Percentiles rank a stretch among this genome's conserved stretches.
These are phyloP conservation scores for Candida pini DNA, from an alignment of 805 yeast species.

Conservation along the genomic window DNA sequence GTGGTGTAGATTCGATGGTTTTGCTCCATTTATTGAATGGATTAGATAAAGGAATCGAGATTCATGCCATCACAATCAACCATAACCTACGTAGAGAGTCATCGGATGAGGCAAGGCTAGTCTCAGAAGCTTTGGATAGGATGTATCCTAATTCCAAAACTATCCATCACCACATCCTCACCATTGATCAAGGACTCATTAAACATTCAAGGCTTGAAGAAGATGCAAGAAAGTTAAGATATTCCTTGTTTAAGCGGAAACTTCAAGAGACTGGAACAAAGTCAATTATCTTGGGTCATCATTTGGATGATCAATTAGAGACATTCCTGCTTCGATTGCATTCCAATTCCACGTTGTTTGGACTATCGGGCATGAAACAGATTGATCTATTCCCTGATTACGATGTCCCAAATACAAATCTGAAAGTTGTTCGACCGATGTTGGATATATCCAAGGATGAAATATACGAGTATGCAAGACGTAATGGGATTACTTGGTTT, in stretches of 20 bases:
- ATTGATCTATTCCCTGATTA: slow-evolving; percentile 9
- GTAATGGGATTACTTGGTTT: slow-evolving; percentile 47
- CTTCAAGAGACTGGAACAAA: slow-evolving; percentile 18
- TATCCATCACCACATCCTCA: slow-evolving; percentile 22
- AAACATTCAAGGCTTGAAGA: slow-evolving; percentile 35
- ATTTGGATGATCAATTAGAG: slow-evolving; percentile 66
- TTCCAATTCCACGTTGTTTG: slow-evolving; percentile 43
- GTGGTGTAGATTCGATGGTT: slow-evolving; percentile 81
- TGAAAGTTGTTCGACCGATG: slow-evolving; percentile 48
- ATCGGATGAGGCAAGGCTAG: slow-evolving; percentile 40
- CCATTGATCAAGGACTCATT: slow-evolving; percentile 13
- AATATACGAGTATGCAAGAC: slow-evolving; percentile 40
- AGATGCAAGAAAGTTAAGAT: slow-evolving; percentile 53
- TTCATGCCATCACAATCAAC: slow-evolving; percentile 61
- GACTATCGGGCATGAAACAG: slow-evolving; percentile 49
- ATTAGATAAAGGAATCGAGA: slow-evolving; percentile 23
- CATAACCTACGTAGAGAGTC: slow-evolving; percentile 52
- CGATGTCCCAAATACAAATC: slow-evolving; percentile 11
- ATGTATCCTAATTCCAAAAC: slow-evolving; percentile 10
- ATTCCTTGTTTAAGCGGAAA: slow-evolving; percentile 34
- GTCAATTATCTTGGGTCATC: slow-evolving; percentile 60
- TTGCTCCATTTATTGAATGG: slow-evolving; percentile 43
- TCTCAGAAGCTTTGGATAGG: slow-evolving; percentile 17
- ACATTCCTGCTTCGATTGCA: slow-evolving; percentile 54
- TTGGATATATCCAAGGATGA: slow-evolving; percentile 38